These are phyloP conservation scores for Leavenworthia alabamica DNA, from an alignment of 345 rosid genomes.

Conservation along the genomic window DNA sequence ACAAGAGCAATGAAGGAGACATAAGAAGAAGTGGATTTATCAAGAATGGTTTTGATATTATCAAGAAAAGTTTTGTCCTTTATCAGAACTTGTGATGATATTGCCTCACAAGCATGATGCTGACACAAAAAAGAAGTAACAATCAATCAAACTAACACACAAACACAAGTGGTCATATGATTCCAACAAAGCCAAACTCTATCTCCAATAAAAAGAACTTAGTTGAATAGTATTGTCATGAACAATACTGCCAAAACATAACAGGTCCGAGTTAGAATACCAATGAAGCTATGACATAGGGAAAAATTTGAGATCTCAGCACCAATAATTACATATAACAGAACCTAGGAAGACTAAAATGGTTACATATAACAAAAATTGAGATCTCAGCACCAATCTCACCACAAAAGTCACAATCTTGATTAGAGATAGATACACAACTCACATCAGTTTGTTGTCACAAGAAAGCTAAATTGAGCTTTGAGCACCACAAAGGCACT, in stretches of 20 bases:
- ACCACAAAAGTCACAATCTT: constrained; percentile 19
- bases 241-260: constrained; percentile 21
- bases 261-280: constrained; percentile 16
- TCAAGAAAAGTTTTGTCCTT: constrained; percentile 24
- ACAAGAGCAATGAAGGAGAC: not conserved
- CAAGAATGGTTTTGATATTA: constrained; percentile 18
- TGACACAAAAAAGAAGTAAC: constrained; percentile 15
- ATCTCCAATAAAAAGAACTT: not conserved
- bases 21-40: not conserved
- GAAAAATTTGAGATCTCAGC: not conserved
- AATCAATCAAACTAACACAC: not conserved
- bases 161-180: constrained; percentile 19
- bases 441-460: constrained; percentile 8
- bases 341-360: constrained; percentile 6
- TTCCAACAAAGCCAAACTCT: constrained; percentile 21
- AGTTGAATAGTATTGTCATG: not conserved
- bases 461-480: not conserved
- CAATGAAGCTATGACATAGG: not conserved
- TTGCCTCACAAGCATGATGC: constrained; percentile 18
- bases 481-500: constrained; percentile 14
- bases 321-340: constrained; percentile 9
- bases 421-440: not conserved
- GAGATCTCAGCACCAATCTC: too few species aligned
- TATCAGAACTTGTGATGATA: constrained; percentile 13
- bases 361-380: too few species aligned